Evolutionary conservation across 352 stramenopile genomes (phyloP), one percentile per base, ranked within the genome.

Genomic region (Elongisporangium undulatum): DNA sequence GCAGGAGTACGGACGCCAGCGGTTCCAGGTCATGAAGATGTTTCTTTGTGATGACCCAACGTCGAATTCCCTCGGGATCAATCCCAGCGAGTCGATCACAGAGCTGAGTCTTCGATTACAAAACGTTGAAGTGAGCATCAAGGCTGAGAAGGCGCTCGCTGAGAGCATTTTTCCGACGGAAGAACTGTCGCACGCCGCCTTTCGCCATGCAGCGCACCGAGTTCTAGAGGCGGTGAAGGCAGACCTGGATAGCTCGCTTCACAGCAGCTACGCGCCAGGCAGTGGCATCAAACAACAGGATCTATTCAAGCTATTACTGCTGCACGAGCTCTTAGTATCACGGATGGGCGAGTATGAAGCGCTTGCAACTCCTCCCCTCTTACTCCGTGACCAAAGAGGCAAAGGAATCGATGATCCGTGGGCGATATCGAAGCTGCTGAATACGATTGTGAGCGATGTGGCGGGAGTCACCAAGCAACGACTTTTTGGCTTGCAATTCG

Each of bases 391-490:
- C 50, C 75, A 71, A 21, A 80, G 88, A 39, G 85, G 77, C 2
- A 86, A 69, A 22, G 71, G 66, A 10, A 62, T 86, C 2, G 74
- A 82, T n/a, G 85, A 91, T 59, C 85, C 85, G 10, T 90, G 80
- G 79, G 64, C 79, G 3, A 58, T 91, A 7, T 77, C 72, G 0
- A 84, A 87, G 38, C 20, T 70, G 48, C 55, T 92, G 5, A 66
- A 56, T 13, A 49, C 41, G 19, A 87, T 84, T 21, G 49, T 82
- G 13, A 59, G 62, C 0, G 74, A 80, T 3, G 49, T 89, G 15
- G 76, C 80, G 17, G 55, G 62, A 1, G 72, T 58, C 17, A 64
- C 85, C 3, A 91, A 89, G 53, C 73, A 87, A 22, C 79, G 75
- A 38, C 64, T 94, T 4, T 84, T 87, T 23, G 69, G 64, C 4